Evolutionary conservation across 352 stramenopile species (phyloP).

Genomic region (Globisporangium radiosum): DNA sequence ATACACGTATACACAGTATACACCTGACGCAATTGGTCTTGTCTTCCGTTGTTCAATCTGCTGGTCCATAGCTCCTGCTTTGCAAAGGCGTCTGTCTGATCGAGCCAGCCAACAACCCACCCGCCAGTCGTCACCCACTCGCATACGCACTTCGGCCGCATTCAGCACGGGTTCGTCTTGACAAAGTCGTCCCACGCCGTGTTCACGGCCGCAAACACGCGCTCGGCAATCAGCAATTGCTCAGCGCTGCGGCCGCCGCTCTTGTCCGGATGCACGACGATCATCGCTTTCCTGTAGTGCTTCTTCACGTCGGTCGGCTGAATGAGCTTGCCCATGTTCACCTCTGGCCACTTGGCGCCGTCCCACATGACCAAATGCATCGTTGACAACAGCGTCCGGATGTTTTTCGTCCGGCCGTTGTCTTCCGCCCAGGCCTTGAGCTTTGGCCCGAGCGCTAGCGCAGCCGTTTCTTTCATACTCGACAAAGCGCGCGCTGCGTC

Average conservation of each 20-base stretch:
- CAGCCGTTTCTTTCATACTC: constrained; percentile 62
- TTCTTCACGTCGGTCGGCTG: constrained; percentile 88
- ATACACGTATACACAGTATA: too few species aligned
- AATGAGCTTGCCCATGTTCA: constrained; percentile 90
- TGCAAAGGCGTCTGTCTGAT: too few species aligned
- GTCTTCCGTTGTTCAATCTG: too few species aligned
- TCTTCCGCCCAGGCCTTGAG: constrained; percentile 82
- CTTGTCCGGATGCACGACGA: constrained; percentile 91
- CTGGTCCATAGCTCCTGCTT: too few species aligned
- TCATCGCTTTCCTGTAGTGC: constrained; percentile 89
- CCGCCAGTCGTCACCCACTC: background rate
- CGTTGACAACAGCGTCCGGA: constrained; percentile 86
- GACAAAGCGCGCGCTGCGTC: constrained; percentile 47
- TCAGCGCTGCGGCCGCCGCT: constrained; percentile 76
- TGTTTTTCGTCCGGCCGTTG: constrained; percentile 87
- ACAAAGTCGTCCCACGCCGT: constrained; percentile 87
- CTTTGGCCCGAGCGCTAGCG: constrained; percentile 48
- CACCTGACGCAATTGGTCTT: too few species aligned
- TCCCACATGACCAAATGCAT: constrained; percentile 92
- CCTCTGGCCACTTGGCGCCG: constrained; percentile 79
- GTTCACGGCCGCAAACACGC: constrained; percentile 88
- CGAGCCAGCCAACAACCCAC: too few species aligned
- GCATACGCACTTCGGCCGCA: background rate
- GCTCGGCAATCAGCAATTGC: constrained; percentile 86
- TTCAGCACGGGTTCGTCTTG: constrained; percentile 62